Conservation (phyloP, 257 asterid genomes). For the Mentha longifolia region DNA sequence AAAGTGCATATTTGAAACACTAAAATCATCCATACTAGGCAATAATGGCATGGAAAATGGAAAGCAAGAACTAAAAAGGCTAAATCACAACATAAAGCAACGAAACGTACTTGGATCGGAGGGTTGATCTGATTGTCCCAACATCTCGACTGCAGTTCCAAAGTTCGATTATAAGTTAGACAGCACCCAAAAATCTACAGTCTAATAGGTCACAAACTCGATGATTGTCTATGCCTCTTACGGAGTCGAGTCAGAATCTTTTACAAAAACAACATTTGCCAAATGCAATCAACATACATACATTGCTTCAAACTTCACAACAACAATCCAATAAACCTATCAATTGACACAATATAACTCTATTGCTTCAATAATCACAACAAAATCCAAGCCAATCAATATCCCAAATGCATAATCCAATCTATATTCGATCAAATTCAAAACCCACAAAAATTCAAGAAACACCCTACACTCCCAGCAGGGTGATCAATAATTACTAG, state of each 20-base stretch:
- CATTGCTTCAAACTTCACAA: constrained; percentile 5
- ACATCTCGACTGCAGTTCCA: constrained; percentile 50
- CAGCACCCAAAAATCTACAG: constrained; percentile 19
- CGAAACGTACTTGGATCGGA: constrained; percentile 47
- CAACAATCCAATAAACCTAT: not conserved
- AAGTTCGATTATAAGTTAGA: constrained; percentile 31
- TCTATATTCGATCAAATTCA: not conserved
- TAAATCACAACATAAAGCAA: not conserved
- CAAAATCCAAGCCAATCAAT: constrained; percentile 5
- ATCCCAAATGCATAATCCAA: not conserved
- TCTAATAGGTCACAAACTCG: constrained; percentile 32
- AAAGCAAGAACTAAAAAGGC: not conserved
- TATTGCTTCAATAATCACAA: constrained; percentile 8
- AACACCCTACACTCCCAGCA: constrained; percentile 6
- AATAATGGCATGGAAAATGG: not conserved
- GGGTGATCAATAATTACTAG: not conserved
- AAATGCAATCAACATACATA: constrained; percentile 14
- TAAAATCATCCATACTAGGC: not conserved
- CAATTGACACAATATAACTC: not conserved
- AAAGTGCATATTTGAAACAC: not conserved
- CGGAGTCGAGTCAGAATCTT: constrained; percentile 20
- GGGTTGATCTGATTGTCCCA: constrained; percentile 64
- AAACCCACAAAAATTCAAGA: constrained; percentile 4
- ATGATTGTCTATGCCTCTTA: constrained; percentile 39
- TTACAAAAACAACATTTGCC: constrained; percentile 1